A percentile compares a stretch with the other conserved stretches of the same genome.
phyloP scores from a whole-genome alignment of 2,329 filamentous ascomycete species.

The Colletotrichum godetiae region DNA sequence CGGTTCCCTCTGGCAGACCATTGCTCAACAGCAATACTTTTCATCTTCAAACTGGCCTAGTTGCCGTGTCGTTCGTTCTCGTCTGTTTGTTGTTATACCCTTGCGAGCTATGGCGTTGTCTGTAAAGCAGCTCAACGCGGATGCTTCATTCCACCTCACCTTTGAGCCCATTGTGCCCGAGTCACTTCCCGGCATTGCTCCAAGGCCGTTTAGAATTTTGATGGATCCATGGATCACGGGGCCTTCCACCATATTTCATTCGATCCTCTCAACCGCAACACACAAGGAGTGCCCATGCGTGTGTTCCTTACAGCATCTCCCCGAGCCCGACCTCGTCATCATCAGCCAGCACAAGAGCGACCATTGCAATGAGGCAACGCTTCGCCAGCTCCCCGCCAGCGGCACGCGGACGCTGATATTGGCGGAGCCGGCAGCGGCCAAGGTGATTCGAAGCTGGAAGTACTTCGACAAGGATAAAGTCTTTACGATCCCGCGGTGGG shows the following conservation, averaged over 20 bases:
- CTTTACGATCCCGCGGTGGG: constrained; percentile 58
- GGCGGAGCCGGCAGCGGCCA: constrained; percentile 73
- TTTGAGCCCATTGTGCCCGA: constrained; percentile 66
- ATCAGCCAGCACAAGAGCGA: constrained; percentile 65
- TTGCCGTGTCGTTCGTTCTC: not conserved
- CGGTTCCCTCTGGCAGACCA: not conserved
- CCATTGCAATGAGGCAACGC: constrained; percentile 77
- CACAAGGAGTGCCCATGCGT: constrained; percentile 68
- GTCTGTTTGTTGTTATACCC: not conserved
- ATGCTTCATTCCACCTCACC: constrained; percentile 73
- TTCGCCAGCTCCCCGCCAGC: constrained; percentile 69
- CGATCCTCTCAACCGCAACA: constrained; percentile 69
- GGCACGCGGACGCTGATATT: constrained; percentile 70
- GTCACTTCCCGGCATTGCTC: constrained; percentile 47
- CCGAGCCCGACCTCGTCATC: constrained; percentile 58
- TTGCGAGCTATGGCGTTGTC: constrained; percentile 67
- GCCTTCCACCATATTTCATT: constrained; percentile 68
- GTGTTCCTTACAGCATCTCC: constrained; percentile 57
- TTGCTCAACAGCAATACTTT: not conserved
- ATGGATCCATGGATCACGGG: constrained; percentile 79
- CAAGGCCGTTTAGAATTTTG: constrained; percentile 72
- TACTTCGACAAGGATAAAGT: constrained; percentile 69
- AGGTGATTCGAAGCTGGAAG: constrained; percentile 74
- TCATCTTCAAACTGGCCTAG: not conserved
- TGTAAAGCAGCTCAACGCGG: constrained; percentile 72